A percentile compares a stretch with the other conserved stretches of the same genome.
Conservation (phyloP, 1,284 basidiomycete genomes). For the Sanghuangporus weigelae region DNA sequence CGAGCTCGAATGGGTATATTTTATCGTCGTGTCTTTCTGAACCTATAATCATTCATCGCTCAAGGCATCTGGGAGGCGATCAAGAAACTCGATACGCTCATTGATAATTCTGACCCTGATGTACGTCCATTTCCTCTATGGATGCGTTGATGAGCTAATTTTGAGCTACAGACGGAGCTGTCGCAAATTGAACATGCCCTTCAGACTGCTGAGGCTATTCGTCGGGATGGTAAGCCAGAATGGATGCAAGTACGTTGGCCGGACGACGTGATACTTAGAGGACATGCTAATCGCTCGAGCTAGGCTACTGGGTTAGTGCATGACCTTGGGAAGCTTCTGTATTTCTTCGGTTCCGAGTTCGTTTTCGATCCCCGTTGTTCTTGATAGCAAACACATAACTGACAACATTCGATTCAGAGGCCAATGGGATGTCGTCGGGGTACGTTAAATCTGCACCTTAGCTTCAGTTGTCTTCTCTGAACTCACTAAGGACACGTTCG, state of each 20-base stretch:
- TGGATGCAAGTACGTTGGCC: slow-evolving; percentile 66
- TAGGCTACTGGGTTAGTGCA: slow-evolving; percentile 79
- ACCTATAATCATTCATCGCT: slow-evolving; percentile 22
- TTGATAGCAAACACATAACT: slow-evolving; percentile 24
- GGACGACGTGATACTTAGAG: slow-evolving; percentile 20
- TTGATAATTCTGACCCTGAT: slow-evolving; percentile 86
- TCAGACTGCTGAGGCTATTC: slow-evolving; percentile 89
- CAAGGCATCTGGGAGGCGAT: slow-evolving; percentile 79
- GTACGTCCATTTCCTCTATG: slow-evolving; percentile 33
- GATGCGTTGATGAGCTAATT: neutral
- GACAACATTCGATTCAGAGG: slow-evolving; percentile 32
- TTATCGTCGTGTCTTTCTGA: slow-evolving; percentile 1
- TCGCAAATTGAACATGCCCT: slow-evolving; percentile 88
- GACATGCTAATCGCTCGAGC: neutral
- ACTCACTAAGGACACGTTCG: slow-evolving; percentile 68
- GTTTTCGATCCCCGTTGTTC: slow-evolving; percentile 24
- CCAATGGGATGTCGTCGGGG: slow-evolving; percentile 90
- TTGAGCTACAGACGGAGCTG: slow-evolving; percentile 49
- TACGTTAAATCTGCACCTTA: slow-evolving; percentile 30
- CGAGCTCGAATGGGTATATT: slow-evolving; percentile 56
- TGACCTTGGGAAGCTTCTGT: slow-evolving; percentile 81
- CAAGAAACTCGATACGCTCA: slow-evolving; percentile 81
- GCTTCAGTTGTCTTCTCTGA: neutral
- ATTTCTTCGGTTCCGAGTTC: slow-evolving; percentile 68
- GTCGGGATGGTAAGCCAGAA: slow-evolving; percentile 82